phyloP scores from a whole-genome alignment of 331 rosid species.

The Arachis monticola region DNA sequence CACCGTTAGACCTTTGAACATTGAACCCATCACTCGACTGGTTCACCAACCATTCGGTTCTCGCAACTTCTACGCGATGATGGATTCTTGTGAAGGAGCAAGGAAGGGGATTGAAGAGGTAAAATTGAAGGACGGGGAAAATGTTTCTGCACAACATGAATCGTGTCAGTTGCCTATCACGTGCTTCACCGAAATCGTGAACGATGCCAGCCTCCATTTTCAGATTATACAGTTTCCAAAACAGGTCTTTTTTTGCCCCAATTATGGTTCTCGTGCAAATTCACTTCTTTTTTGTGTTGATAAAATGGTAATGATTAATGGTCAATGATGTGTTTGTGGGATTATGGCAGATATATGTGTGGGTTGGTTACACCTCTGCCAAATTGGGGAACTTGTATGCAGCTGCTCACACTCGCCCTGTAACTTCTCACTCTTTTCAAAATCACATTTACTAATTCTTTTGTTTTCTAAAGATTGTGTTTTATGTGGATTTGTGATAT shows the following conservation, averaged over 20 bases:
- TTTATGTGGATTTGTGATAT: not conserved
- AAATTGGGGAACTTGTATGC: constrained; percentile 85
- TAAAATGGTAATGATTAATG: too few species aligned
- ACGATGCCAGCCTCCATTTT: constrained; percentile 71
- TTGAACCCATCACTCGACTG: too few species aligned
- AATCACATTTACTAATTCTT: not conserved
- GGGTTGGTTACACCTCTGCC: constrained; percentile 87
- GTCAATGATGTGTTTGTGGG: not conserved
- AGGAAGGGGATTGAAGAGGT: constrained; percentile 38
- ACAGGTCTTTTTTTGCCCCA: constrained; percentile 52
- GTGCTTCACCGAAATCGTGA: constrained; percentile 68
- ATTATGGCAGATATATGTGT: constrained; percentile 70
- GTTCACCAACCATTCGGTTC: too few species aligned
- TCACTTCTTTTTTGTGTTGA: not conserved
- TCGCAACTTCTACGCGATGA: not conserved
- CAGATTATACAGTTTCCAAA: constrained; percentile 79
- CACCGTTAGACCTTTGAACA: too few species aligned
- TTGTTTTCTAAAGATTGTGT: not conserved
- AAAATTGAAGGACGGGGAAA: constrained; percentile 22
- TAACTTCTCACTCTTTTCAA: constrained; percentile 40
- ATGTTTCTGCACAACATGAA: not conserved
- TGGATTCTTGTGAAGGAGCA: constrained; percentile 43
- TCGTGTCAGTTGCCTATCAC: constrained; percentile 50
- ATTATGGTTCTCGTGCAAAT: constrained; percentile 1
- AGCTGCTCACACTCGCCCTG: constrained; percentile 82